Base-by-base conservation (phyloP, 345 rosid species). In the Salix arbutifolia region DNA sequence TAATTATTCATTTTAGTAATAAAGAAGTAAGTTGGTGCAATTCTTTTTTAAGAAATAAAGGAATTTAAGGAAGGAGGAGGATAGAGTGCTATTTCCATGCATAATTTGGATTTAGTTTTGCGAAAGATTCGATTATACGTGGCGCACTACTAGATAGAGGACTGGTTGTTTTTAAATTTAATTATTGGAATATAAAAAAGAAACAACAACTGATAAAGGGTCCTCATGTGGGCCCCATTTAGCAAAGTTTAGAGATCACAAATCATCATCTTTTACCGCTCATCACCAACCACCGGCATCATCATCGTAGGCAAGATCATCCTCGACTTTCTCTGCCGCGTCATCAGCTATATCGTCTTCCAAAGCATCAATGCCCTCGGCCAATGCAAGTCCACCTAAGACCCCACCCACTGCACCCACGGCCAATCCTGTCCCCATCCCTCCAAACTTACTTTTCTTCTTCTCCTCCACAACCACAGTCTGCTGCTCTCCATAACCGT, bases 401-500 rank as follows among this genome's bases (percentile, higher is more conserved):
- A 17, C 88, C 31, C 97, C 97, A 0, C 91, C 99, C 25, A 86
- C 90, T 50, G 93, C 93, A 8, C 99, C 98, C 76, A 95, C 88
- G 31, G 97, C 97, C 78, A 95, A 76, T 48, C 97, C 99, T 10
- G 91, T 84, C 73, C 93, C 97, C 93, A 88, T 89, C 79, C 93
- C 97, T 2, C 96, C 97, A 31, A 87, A 90, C 79, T 88, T 92
- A 61, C 90, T 84, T 75, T 83, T 89, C 84, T 88, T 77, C 70
- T 87, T 81, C 85, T 77, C 87, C 26, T 78, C 73, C 62, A 66
- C 83, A 16, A 11, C 78, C 16, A 37, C 13, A 12, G 75, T 33
- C 38, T 37, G 78, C 60, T 56, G 26, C 17, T 26, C 18, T 4
- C 71, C 78, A 25, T 58, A 30, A 6, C 77, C 72, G 31, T 78